Evolutionary conservation across 305 asterid genomes (phyloP).

Genomic region (Caryopteris hybrid): DNA sequence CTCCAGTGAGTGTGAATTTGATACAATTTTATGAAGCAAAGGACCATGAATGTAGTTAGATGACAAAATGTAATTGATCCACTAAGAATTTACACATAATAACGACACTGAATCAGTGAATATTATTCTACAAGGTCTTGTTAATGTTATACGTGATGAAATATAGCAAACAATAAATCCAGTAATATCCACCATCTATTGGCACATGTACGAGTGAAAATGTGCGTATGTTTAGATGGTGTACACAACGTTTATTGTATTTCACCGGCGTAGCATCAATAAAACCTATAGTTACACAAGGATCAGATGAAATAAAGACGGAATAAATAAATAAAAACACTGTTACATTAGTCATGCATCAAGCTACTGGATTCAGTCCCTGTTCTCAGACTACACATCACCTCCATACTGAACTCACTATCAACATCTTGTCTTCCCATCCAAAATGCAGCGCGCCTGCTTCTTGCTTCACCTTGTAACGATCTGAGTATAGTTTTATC

Average conservation of each 20-base stretch:
- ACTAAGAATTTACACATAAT: too few relatives aligned
- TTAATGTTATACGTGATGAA: neutral
- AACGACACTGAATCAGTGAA: too few relatives aligned
- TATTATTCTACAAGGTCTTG: neutral
- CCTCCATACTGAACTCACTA: constrained; percentile 80
- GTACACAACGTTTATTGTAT: neutral
- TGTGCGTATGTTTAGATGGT: neutral
- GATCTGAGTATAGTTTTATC: constrained; percentile 58
- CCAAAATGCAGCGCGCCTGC: constrained; percentile 73
- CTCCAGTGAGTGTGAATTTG: too few relatives aligned
- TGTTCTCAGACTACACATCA: neutral
- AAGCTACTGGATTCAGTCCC: neutral
- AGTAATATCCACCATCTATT: neutral
- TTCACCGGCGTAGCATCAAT: neutral
- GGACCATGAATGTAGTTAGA: too few relatives aligned
- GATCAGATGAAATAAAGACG: neutral
- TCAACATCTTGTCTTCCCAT: constrained; percentile 83
- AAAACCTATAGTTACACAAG: neutral
- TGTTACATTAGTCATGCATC: constrained; percentile 3
- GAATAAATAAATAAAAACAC: neutral
- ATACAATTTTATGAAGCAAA: too few relatives aligned
- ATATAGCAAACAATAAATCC: neutral
- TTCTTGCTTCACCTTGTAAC: constrained; percentile 68
- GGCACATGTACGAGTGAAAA: neutral
- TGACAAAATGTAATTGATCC: too few relatives aligned